These are phyloP conservation scores for Styphnolobium japonicum DNA, from an alignment of 306 rosid species.

Conservation along the genomic window DNA sequence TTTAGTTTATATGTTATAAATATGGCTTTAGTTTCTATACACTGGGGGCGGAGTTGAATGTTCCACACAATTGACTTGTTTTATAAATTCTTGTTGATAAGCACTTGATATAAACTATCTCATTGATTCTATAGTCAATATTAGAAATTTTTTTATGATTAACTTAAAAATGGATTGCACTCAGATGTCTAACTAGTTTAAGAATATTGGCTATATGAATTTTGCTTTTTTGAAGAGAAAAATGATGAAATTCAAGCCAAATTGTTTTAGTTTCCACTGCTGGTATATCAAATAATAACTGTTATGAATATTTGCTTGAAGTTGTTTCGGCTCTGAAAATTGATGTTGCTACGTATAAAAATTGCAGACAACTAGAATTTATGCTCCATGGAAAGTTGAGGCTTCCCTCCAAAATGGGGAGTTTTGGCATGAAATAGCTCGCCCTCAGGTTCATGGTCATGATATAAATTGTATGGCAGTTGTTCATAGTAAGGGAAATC, in stretches of 20 bases:
- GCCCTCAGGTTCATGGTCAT: conserved; percentile 98
- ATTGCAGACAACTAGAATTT: conserved; percentile 81
- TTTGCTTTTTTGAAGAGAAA: background rate
- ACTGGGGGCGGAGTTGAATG: too few species aligned
- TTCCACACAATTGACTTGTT: too few species aligned
- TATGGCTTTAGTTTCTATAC: too few species aligned
- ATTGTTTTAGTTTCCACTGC: background rate
- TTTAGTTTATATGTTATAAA: too few species aligned
- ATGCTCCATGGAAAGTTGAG: conserved; percentile 77
- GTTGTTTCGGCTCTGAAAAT: conserved; percentile 12
- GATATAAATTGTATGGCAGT: conserved; percentile 82
- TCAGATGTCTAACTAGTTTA: conserved; percentile 9
- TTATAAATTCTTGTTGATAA: too few species aligned
- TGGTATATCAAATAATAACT: background rate
- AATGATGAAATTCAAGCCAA: background rate
- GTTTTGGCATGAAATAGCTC: conserved; percentile 86
- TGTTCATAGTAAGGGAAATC: conserved; percentile 77
- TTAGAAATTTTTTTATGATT: too few species aligned
- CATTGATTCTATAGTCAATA: too few species aligned
- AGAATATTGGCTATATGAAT: background rate
- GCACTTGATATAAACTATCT: too few species aligned
- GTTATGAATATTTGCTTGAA: background rate
- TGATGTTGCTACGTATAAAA: conserved; percentile 20
- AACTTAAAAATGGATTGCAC: background rate
- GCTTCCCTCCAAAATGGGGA: conserved; percentile 42